These are phyloP conservation scores for Endotrypanum monterogeii DNA, from an alignment of 208 protist species.

Conservation along the genomic window DNA sequence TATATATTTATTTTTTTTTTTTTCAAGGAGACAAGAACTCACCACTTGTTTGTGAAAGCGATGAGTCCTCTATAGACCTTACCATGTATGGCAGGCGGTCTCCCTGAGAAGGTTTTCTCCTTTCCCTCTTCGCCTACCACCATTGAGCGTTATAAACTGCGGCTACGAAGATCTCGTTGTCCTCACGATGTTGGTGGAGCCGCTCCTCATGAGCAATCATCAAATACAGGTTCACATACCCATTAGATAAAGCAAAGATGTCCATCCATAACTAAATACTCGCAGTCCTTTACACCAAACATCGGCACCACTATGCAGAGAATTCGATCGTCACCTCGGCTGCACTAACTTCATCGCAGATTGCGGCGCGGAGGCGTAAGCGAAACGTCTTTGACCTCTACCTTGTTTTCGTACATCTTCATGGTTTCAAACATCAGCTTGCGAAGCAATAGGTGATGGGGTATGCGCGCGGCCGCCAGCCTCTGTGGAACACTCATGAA, in stretches of 20 bases:
- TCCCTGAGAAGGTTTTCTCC: not conserved
- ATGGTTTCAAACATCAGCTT: conserved; percentile 13
- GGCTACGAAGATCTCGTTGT: not conserved
- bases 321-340: not conserved
- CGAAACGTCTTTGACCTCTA: conserved; percentile 13
- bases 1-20: not conserved
- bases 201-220: not conserved
- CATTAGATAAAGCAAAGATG: not conserved
- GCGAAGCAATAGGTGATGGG: conserved; percentile 12
- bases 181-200: not conserved
- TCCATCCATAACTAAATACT: not conserved
- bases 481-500: conserved; percentile 29
- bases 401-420: not conserved
- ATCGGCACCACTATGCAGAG: conserved; percentile 2
- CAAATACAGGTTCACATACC: not conserved
- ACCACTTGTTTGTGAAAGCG: not conserved
- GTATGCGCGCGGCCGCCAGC: conserved; percentile 9
- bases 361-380: not conserved
- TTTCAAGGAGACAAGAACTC: not conserved
- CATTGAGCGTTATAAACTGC: not conserved
- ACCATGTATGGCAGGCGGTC: no score
- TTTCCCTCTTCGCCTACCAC: not conserved
- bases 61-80: not conserved
- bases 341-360: not conserved
- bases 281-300: not conserved